Evolutionary conservation across 108 stramenopile species (phyloP).

Genomic region (Phaeodactylum tricornutum): DNA sequence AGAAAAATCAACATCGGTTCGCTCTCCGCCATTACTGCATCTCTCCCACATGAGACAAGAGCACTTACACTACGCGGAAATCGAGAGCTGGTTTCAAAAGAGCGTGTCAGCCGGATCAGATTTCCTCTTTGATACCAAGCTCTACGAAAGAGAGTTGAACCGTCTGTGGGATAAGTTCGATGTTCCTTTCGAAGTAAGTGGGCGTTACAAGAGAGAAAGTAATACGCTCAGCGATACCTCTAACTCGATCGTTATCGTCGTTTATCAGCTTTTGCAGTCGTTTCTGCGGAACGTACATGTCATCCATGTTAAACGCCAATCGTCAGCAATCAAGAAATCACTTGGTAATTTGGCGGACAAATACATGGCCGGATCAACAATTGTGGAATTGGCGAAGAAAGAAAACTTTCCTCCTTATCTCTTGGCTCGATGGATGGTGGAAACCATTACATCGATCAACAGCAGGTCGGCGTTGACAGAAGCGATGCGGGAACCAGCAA

Average conservation of each 20-base stretch:
- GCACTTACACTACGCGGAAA: conserved; percentile 26
- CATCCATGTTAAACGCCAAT: conserved; percentile 37
- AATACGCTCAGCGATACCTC: not conserved
- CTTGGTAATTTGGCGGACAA: conserved; percentile 16
- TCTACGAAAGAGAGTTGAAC: conserved; percentile 29
- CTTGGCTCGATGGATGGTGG: conserved; percentile 56
- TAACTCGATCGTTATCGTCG: conserved; percentile 18
- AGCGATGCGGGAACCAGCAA: conserved; percentile 50
- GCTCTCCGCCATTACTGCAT: too few relatives aligned
- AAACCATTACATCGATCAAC: conserved; percentile 26
- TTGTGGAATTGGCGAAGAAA: conserved; percentile 38
- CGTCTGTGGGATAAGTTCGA: conserved; percentile 19
- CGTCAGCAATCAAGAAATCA: conserved; percentile 24
- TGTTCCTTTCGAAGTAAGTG: conserved; percentile 43
- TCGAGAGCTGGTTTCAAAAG: conserved; percentile 39
- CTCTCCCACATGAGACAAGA: not conserved
- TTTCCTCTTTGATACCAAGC: conserved; percentile 37
- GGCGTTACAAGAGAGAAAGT: not conserved
- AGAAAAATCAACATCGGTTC: too few relatives aligned
- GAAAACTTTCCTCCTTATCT: conserved; percentile 54
- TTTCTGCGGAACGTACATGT: conserved; percentile 59
- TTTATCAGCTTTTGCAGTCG: too few relatives aligned
- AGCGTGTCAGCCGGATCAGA: conserved; percentile 22
- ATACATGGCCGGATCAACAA: conserved; percentile 40
- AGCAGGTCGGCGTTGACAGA: conserved; percentile 40